phyloP scores from a whole-genome alignment of 2,329 filamentous ascomycete species.

The Calonectria hongkongensis region DNA sequence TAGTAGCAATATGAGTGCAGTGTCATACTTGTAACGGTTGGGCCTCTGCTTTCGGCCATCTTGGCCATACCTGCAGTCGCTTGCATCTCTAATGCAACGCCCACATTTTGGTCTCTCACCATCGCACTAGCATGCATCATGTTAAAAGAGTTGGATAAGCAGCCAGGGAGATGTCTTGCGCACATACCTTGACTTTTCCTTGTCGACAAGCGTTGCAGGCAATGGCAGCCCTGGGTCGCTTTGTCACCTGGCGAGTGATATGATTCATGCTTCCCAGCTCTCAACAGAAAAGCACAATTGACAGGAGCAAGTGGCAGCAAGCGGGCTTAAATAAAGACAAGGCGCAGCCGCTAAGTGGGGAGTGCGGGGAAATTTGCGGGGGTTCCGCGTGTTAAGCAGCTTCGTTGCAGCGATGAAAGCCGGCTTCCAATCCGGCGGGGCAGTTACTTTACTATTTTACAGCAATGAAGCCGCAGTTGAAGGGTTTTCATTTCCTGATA shows the following conservation, averaged over 20 bases:
- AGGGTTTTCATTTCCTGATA: no score
- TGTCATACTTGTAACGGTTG: constrained; percentile 2
- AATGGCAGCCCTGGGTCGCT: constrained; percentile 47
- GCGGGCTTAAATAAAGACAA: constrained; percentile 16
- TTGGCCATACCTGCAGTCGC: constrained; percentile 17
- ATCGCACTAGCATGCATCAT: constrained; percentile 8
- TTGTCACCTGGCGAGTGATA: constrained; percentile 45
- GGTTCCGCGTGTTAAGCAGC: neutral
- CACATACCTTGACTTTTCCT: constrained; percentile 52
- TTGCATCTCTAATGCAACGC: constrained; percentile 7
- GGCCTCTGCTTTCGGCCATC: constrained; percentile 16
- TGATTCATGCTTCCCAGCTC: constrained; percentile 38
- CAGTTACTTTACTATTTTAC: neutral
- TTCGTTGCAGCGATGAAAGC: neutral
- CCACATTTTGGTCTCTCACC: constrained; percentile 26
- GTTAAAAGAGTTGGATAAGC: neutral
- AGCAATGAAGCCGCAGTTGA: neutral
- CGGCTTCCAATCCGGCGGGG: no score
- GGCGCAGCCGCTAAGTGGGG: neutral
- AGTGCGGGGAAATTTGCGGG: constrained; percentile 27
- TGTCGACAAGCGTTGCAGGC: constrained; percentile 51
- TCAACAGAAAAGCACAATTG: neutral
- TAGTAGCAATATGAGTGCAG: no score
- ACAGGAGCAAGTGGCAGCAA: neutral
- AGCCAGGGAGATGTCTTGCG: neutral